A percentile compares a stretch with the other conserved stretches of the same genome.
phyloP scores from a whole-genome alignment of 2,329 filamentous ascomycete genomes.

The Monosporascus sp. region DNA sequence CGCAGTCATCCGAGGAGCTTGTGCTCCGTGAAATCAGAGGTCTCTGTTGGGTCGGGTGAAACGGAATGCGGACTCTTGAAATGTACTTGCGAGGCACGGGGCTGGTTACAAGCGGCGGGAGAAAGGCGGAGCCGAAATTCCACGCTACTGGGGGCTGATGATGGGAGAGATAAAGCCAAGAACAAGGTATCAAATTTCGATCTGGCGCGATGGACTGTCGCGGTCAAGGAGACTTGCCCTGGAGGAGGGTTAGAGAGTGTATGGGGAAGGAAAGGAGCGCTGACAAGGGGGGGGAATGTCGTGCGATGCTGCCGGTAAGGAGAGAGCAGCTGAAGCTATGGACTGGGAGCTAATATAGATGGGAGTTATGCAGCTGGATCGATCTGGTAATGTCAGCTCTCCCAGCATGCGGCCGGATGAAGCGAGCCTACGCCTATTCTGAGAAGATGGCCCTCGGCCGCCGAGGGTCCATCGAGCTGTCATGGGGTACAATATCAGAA shows the following conservation, averaged over 20 bases:
- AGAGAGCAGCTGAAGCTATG: background rate
- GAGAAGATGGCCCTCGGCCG: background rate
- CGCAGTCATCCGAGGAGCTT: background rate
- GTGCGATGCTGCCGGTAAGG: background rate
- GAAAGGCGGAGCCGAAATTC: background rate
- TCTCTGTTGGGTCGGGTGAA: background rate
- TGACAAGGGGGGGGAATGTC: background rate
- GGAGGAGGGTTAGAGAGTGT: background rate
- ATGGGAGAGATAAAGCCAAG: background rate
- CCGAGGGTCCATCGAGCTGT: background rate
- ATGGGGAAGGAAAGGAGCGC: background rate
- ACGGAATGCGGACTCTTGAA: background rate
- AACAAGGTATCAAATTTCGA: background rate
- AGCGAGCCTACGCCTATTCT: background rate
- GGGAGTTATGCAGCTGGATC: background rate
- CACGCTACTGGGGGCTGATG: too few relatives aligned
- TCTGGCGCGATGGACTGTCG: background rate
- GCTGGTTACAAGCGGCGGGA: background rate
- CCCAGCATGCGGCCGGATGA: background rate
- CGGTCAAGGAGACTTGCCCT: background rate
- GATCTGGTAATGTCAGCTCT: background rate
- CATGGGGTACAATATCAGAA: background rate
- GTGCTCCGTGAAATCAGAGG: background rate
- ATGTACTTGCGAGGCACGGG: too few relatives aligned
- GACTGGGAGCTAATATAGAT: background rate